These are phyloP conservation scores for Schizochytrium sp. DNA, from an alignment of 108 stramenopile species.

Conservation along the genomic window DNA sequence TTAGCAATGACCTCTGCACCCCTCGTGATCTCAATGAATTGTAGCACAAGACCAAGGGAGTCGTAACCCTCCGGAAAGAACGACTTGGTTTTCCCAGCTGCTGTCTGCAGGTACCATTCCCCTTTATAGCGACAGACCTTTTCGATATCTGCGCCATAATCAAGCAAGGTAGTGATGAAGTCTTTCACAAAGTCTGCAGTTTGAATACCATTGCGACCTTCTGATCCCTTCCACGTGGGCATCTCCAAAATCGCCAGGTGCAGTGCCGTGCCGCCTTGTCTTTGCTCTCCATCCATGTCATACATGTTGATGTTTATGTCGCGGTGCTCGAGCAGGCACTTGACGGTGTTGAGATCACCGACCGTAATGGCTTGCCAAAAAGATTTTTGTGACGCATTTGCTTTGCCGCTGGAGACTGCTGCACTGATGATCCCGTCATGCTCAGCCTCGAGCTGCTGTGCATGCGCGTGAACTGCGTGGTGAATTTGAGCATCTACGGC, in stretches of 20 bases:
- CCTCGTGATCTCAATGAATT: slow-evolving; percentile 55
- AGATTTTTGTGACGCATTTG: slow-evolving; percentile 48
- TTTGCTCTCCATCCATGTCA: slow-evolving; percentile 55
- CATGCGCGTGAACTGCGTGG: too few species aligned
- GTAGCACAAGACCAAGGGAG: slow-evolving; percentile 45
- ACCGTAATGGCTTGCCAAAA: slow-evolving; percentile 58
- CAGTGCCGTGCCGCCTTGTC: slow-evolving; percentile 28
- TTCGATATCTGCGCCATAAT: slow-evolving; percentile 46
- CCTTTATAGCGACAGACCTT: slow-evolving; percentile 42
- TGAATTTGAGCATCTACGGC: too few species aligned
- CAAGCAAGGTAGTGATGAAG: slow-evolving; percentile 39
- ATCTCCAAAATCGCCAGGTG: slow-evolving; percentile 54
- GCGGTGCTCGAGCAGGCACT: background rate
- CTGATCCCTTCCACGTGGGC: slow-evolving; percentile 58
- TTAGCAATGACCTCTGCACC: slow-evolving; percentile 49
- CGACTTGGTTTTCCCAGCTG: slow-evolving; percentile 58
- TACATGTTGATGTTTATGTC: slow-evolving; percentile 61
- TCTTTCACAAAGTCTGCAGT: slow-evolving; percentile 55
- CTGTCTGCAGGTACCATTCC: slow-evolving; percentile 52
- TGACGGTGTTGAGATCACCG: slow-evolving; percentile 48
- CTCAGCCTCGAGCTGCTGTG: too few species aligned
- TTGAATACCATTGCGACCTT: slow-evolving; percentile 56
- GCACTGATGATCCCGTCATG: too few species aligned
- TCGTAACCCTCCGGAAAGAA: slow-evolving; percentile 55
- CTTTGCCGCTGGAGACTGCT: background rate